Evolutionary conservation across 2,329 filamentous ascomycete genomes (phyloP).

Genomic region (Meredithiella fracta): DNA sequence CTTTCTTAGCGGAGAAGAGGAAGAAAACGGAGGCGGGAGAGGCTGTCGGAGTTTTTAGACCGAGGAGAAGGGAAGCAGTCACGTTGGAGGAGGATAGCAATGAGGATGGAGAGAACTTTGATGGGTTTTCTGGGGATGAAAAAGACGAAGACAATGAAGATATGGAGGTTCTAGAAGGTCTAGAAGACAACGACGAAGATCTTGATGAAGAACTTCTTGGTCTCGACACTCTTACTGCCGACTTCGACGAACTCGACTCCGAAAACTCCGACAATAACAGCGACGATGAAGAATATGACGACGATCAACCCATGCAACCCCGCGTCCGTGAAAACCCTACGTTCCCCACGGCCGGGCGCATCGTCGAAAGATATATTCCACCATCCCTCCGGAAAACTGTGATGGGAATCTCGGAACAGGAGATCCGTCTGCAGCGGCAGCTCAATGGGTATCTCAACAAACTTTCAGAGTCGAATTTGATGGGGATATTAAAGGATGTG

Average conservation of each 20-base stretch:
- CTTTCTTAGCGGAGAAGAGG: conserved; percentile 34
- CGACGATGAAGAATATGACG: conserved; percentile 16
- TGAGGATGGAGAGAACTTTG: not conserved
- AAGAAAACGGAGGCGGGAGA: not conserved
- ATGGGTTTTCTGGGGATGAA: conserved; percentile 2
- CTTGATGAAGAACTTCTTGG: not conserved
- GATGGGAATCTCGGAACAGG: conserved; percentile 49
- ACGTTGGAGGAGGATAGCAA: not conserved
- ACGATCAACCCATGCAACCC: conserved; percentile 22
- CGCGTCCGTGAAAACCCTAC: conserved; percentile 63
- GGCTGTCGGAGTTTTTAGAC: not conserved
- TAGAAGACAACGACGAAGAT: not conserved
- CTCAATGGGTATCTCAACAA: conserved; percentile 83
- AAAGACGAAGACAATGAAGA: not conserved
- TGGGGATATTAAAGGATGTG: conserved; percentile 67
- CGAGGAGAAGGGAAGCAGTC: not conserved
- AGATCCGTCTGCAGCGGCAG: conserved; percentile 52
- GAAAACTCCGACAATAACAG: conserved; percentile 13
- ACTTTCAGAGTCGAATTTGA: conserved; percentile 75
- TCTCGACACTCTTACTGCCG: not conserved
- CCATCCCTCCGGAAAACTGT: conserved; percentile 57
- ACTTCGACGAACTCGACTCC: conserved; percentile 14
- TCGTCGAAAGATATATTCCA: conserved; percentile 64
- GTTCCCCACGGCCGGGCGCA: conserved; percentile 42
- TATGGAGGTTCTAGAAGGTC: not conserved